phyloP scores from a whole-genome alignment of 2,329 filamentous ascomycete species.

The Trichoderma semiorbis region DNA sequence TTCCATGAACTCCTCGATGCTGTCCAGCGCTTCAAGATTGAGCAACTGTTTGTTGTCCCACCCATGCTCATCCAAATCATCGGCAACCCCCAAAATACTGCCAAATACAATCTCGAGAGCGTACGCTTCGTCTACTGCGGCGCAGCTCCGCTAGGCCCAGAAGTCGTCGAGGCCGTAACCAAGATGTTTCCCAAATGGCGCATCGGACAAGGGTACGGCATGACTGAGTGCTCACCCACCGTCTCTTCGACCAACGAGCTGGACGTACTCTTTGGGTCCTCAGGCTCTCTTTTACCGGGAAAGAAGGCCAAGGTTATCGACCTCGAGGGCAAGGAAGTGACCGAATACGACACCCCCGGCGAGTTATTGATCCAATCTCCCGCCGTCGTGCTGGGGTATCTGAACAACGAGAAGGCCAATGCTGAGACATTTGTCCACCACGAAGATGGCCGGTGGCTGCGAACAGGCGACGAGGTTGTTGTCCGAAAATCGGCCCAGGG shows the following conservation, averaged over 20 bases:
- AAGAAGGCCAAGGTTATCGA: conserved; percentile 62
- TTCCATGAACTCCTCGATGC: conserved; percentile 59
- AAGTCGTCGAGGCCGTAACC: conserved; percentile 61
- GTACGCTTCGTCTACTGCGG: conserved; percentile 65
- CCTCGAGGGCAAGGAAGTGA: conserved; percentile 64
- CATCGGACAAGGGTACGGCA: conserved; percentile 70
- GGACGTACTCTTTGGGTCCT: conserved; percentile 67
- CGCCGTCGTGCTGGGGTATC: conserved; percentile 74
- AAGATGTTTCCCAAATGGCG: conserved; percentile 61
- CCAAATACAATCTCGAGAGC: conserved; percentile 67
- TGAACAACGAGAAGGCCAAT: conserved; percentile 82
- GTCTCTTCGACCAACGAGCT: conserved; percentile 53
- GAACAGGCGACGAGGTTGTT: conserved; percentile 80
- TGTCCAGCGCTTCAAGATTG: conserved; percentile 67
- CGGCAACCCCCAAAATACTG: conserved; percentile 55
- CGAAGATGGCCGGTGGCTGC: conserved; percentile 70
- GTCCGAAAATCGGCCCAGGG: conserved; percentile 61
- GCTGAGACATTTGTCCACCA: conserved; percentile 70
- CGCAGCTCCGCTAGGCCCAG: conserved; percentile 69
- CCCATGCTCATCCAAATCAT: conserved; percentile 74
- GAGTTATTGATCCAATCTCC: conserved; percentile 78
- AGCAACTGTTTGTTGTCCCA: conserved; percentile 66
- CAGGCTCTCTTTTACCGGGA: conserved; percentile 63
- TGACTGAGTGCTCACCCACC: conserved; percentile 71
- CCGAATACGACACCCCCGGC: conserved; percentile 66